Evolutionary conservation across 1,139 yeast species (phyloP).

Genomic region (Geotrichum reessii): DNA sequence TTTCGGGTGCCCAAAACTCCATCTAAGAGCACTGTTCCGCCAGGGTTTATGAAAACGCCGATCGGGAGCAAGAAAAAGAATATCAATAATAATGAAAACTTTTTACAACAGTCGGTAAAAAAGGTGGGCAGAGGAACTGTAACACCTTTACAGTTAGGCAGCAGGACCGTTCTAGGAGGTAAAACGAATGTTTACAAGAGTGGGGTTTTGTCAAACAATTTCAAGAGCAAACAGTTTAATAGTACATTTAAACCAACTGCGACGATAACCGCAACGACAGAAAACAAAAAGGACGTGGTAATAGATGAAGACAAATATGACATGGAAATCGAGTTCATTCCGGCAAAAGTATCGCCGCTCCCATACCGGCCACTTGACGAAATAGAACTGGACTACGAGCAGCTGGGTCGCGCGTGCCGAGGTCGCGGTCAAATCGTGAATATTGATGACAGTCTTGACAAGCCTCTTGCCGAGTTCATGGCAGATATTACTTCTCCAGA

Average conservation of each 20-base stretch:
- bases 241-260: not conserved
- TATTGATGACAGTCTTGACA: constrained; percentile 15
- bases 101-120: constrained; percentile 4
- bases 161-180: constrained; percentile 15
- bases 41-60: constrained; percentile 11
- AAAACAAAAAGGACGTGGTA: not conserved
- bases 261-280: not conserved
- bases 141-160: constrained; percentile 10
- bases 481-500: constrained; percentile 5
- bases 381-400: constrained; percentile 26
- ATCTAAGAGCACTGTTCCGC: constrained; percentile 3
- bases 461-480: constrained; percentile 14
- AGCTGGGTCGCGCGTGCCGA: constrained; percentile 17
- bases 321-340: constrained; percentile 25
- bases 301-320: constrained; percentile 17
- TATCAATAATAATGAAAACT: not conserved
- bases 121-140: not conserved
- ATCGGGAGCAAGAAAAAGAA: constrained; percentile 8
- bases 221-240: constrained; percentile 7
- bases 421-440: constrained; percentile 11
- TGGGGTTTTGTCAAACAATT: constrained; percentile 1
- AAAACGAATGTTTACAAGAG: constrained; percentile 16
- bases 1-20: not conserved
- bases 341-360: constrained; percentile 20
- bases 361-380: constrained; percentile 26